Conservation (phyloP, 805 yeast species). For the Zygotorulaspora chibaensis region DNA sequence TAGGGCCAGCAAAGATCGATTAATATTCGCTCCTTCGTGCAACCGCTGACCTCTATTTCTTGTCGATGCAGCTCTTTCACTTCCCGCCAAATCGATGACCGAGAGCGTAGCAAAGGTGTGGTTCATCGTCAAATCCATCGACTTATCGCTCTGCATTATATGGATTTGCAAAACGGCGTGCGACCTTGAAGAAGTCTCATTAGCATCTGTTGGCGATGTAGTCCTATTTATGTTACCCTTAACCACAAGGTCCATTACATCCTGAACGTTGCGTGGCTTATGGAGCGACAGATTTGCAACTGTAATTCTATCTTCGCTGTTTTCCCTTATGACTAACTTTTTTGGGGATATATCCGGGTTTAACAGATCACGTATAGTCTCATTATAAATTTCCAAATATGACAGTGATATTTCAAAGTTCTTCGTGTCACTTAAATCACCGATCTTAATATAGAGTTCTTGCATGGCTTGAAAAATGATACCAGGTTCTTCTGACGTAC, state of each 20-base stretch:
- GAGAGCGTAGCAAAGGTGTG: conserved; percentile 77
- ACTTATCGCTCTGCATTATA: conserved; percentile 50
- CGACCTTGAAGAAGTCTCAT: conserved; percentile 84
- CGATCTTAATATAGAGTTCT: conserved; percentile 65
- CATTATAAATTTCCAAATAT: conserved; percentile 88
- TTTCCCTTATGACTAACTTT: conserved; percentile 64
- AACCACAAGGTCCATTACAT: conserved; percentile 73
- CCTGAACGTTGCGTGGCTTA: conserved; percentile 56
- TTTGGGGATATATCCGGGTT: conserved; percentile 48
- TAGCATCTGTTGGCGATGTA: conserved; percentile 85
- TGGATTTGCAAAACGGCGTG: conserved; percentile 89
- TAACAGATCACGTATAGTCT: conserved; percentile 75
- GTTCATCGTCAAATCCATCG: conserved; percentile 59
- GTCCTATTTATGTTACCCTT: conserved; percentile 74
- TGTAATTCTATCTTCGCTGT: conserved; percentile 52
- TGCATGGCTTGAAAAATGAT: conserved; percentile 73
- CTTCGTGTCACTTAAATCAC: conserved; percentile 49
- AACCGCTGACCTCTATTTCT: conserved; percentile 76
- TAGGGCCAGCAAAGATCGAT: conserved; percentile 78
- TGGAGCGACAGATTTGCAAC: conserved; percentile 70
- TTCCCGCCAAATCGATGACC: conserved; percentile 90
- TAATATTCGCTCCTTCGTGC: conserved; percentile 90
- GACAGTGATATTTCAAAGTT: conserved; percentile 59
- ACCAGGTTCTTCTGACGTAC: conserved; percentile 70
- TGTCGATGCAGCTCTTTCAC: conserved; percentile 90